phyloP scores from a whole-genome alignment of 164 flowering plant genomes.

The Kalanchoe fedtschenkoi region DNA sequence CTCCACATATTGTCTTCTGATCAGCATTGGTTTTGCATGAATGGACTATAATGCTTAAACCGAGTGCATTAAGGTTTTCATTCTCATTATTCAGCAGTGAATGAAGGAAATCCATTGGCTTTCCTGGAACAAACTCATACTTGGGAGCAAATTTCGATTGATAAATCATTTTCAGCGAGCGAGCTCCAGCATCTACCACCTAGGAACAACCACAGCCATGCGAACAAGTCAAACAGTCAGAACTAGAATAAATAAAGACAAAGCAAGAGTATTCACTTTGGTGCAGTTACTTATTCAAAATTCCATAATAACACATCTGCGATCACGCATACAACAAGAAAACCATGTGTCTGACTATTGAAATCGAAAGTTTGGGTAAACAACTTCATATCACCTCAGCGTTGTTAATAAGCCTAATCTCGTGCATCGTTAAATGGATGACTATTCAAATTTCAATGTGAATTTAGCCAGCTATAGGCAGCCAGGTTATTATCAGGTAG shows the following conservation, averaged over 20 bases:
- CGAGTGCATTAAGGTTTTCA: conserved; percentile 83
- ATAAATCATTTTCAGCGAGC: conserved; percentile 81
- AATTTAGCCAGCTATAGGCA: not conserved
- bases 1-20: conserved; percentile 60
- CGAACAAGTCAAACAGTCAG: not conserved
- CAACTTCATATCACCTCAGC: not conserved
- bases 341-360: not conserved
- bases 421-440: not conserved
- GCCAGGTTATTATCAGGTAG: not conserved
- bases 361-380: not conserved
- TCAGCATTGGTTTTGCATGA: conserved; percentile 67
- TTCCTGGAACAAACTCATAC: conserved; percentile 43
- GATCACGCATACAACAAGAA: not conserved
- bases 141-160: conserved; percentile 88
- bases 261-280: too few species aligned
- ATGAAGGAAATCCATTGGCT: conserved; percentile 55
- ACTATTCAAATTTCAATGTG: not conserved
- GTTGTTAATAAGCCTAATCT: not conserved
- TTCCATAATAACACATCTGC: not conserved
- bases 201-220: conserved; percentile 20
- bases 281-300: not conserved
- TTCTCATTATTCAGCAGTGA: conserved; percentile 61
- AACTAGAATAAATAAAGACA: conserved; percentile 2
- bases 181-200: conserved; percentile 96
- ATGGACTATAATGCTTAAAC: conserved; percentile 75